Evolutionary conservation across 495 filamentous ascomycete species (phyloP).

Genomic region (Podospora pseudopauciseta): DNA sequence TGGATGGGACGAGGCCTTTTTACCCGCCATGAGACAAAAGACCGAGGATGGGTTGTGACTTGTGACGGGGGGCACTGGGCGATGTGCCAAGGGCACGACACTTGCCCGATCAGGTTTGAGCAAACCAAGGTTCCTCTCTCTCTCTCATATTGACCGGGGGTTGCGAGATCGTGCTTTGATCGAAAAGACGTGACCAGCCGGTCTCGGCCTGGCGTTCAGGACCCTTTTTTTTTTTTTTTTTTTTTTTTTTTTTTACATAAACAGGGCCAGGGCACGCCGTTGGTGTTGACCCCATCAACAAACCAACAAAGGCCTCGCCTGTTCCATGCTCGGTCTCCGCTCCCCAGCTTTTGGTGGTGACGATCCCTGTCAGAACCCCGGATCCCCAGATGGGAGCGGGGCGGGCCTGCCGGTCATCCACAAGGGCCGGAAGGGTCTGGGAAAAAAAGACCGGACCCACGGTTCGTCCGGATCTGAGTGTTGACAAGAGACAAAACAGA

Average conservation of each 20-base stretch:
- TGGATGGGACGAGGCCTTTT: background rate
- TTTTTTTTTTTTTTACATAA: too few species aligned
- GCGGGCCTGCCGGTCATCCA: background rate
- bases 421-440: background rate
- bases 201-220: conserved; percentile 2
- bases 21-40: background rate
- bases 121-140: background rate
- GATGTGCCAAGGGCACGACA: background rate
- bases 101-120: background rate
- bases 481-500: background rate
- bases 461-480: background rate
- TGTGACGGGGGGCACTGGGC: background rate
- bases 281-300: background rate
- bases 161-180: background rate
- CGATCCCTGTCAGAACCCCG: background rate
- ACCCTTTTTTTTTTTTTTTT: background rate
- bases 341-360: background rate
- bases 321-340: conserved; percentile 2
- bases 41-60: background rate
- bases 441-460: background rate
- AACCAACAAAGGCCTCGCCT: background rate
- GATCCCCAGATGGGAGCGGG: background rate
- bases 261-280: background rate
- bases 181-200: background rate
- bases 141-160: background rate